A percentile compares a stretch with the other conserved stretches of the same genome.
Evolutionary conservation across 345 rosid species (phyloP).

Genomic region (Eucalyptus shirleyi): DNA sequence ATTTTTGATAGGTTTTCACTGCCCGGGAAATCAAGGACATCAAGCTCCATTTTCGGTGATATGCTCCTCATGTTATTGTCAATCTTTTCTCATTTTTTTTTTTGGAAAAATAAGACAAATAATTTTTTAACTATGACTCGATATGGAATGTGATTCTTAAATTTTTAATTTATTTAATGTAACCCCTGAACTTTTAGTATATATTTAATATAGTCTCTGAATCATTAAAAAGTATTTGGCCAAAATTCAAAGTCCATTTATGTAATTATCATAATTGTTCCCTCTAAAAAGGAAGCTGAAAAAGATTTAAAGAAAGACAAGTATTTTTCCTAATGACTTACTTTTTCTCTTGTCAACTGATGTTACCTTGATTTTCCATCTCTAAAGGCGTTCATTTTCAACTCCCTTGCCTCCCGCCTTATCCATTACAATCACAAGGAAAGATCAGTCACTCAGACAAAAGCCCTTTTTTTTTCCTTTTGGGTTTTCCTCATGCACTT

Average conservation of each 20-base stretch:
- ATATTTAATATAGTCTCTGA: too few species aligned
- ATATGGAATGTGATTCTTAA: not conserved
- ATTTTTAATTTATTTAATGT: too few species aligned
- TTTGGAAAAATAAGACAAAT: not conserved
- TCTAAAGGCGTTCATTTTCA: not conserved
- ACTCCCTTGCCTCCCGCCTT: not conserved
- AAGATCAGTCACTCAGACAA: not conserved
- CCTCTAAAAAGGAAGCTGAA: not conserved
- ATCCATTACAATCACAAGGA: not conserved
- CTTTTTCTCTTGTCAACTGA: not conserved
- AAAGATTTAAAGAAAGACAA: not conserved
- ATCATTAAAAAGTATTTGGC: not conserved
- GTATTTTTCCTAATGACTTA: not conserved
- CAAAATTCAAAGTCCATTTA: not conserved
- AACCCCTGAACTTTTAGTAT: too few species aligned
- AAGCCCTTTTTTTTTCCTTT: not conserved
- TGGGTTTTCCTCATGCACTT: not conserved
- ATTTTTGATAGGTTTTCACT: not conserved
- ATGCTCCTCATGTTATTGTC: not conserved
- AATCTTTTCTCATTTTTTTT: not conserved
- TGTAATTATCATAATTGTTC: not conserved
- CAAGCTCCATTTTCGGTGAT: not conserved
- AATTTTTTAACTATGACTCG: not conserved
- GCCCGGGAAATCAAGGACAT: not conserved
- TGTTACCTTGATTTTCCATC: not conserved